Evolutionary conservation across 768 basidiomycete genomes (phyloP).

Genomic region (Naganishia randhawae): DNA sequence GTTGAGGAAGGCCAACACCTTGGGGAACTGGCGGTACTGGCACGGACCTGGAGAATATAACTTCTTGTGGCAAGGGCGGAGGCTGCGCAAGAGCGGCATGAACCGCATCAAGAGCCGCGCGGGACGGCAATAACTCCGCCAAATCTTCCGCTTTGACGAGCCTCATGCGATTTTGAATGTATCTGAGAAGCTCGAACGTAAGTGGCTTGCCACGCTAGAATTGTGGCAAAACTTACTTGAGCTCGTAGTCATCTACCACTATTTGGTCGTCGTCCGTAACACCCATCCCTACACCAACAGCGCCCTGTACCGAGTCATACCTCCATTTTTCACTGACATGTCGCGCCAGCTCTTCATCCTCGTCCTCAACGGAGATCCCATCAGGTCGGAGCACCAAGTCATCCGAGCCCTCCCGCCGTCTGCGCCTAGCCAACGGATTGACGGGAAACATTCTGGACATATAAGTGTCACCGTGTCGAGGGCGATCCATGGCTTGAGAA

Average conservation of each 20-base stretch:
- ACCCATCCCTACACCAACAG: constrained; percentile 49
- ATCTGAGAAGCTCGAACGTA: constrained; percentile 26
- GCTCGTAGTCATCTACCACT: constrained; percentile 52
- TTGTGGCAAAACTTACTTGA: constrained; percentile 31
- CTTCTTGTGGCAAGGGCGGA: constrained; percentile 19
- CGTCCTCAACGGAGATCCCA: constrained; percentile 20
- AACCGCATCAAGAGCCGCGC: constrained; percentile 33
- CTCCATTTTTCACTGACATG: constrained; percentile 50
- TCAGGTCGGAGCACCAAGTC: constrained; percentile 9
- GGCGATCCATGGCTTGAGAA: constrained; percentile 18
- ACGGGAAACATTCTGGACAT: constrained; percentile 38
- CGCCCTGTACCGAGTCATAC: constrained; percentile 49
- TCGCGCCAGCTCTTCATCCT: constrained; percentile 37
- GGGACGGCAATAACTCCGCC: constrained; percentile 38
- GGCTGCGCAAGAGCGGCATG: constrained; percentile 29
- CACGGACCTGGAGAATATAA: constrained; percentile 34
- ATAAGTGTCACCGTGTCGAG: constrained; percentile 7
- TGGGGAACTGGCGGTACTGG: constrained; percentile 34
- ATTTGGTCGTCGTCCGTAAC: constrained; percentile 47
- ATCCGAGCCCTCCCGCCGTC: not conserved
- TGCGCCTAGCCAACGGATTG: constrained; percentile 16
- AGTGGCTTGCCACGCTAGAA: too few relatives aligned
- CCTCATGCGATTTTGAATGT: constrained; percentile 40
- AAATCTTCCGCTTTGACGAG: constrained; percentile 41
- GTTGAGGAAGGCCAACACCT: constrained; percentile 30